These are phyloP conservation scores for Phoma sp. DNA, from an alignment of 2,329 filamentous ascomycete genomes.

Conservation along the genomic window DNA sequence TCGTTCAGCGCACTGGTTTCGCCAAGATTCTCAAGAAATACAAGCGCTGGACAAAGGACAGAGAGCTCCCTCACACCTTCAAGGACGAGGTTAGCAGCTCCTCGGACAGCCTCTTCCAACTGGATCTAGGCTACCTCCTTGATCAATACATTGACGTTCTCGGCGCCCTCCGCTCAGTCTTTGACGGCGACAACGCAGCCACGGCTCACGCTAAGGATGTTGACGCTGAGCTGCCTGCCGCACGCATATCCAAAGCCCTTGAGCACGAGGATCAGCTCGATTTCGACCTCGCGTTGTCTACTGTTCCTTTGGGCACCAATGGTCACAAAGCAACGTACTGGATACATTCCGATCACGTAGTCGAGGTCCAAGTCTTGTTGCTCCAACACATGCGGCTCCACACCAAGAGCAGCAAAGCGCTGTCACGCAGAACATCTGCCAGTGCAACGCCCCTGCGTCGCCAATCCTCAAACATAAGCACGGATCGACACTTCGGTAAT, in stretches of 20 bases:
- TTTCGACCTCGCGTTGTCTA: slow-evolving; percentile 58
- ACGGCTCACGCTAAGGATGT: slow-evolving; percentile 17
- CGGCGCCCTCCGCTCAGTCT: slow-evolving; percentile 53
- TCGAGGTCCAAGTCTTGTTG: slow-evolving; percentile 60
- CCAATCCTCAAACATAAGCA: slow-evolving; percentile 32
- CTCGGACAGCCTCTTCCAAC: slow-evolving; percentile 73
- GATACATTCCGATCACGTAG: slow-evolving; percentile 61
- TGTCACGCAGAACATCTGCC: slow-evolving; percentile 27
- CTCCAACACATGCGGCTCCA: slow-evolving; percentile 57
- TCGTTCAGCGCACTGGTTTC: slow-evolving; percentile 77
- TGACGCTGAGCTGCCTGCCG: slow-evolving; percentile 34
- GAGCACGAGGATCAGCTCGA: slow-evolving; percentile 52
- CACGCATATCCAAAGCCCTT: slow-evolving; percentile 49
- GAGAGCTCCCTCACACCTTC: slow-evolving; percentile 68
- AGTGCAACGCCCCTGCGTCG: slow-evolving; percentile 34
- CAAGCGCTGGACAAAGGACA: slow-evolving; percentile 83
- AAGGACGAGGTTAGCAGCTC: slow-evolving; percentile 68
- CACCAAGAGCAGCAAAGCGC: slow-evolving; percentile 27
- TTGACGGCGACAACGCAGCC: slow-evolving; percentile 43
- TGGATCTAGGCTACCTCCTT: slow-evolving; percentile 64
- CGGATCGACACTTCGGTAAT: slow-evolving; percentile 34
- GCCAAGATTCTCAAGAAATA: slow-evolving; percentile 88
- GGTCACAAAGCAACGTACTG: slow-evolving; percentile 60
- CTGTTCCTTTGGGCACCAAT: slow-evolving; percentile 54
- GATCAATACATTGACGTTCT: slow-evolving; percentile 57